These are phyloP conservation scores for Spathaspora arborariae DNA, from an alignment of 805 yeast species.

Conservation along the genomic window DNA sequence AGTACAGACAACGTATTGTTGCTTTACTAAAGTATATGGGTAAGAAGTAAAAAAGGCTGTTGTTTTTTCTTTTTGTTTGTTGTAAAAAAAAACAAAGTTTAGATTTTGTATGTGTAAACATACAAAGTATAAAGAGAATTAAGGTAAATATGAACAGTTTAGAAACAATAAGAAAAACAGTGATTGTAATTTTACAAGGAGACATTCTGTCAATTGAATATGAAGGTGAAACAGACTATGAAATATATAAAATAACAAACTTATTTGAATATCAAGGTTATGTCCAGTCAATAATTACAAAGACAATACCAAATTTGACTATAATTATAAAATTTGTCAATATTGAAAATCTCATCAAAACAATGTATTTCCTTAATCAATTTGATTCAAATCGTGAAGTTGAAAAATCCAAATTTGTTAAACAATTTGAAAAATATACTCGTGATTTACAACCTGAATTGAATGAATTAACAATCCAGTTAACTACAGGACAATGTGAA, in stretches of 20 bases:
- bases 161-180: not conserved
- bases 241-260: constrained; percentile 16
- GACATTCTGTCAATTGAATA: constrained; percentile 12
- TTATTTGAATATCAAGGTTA: constrained; percentile 2
- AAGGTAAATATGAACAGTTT: no score
- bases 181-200: constrained; percentile 3
- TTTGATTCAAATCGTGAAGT: not conserved
- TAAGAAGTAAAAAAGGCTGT: no score
- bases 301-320: not conserved
- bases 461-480: not conserved
- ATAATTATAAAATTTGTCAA: not conserved
- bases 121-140: no score
- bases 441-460: not conserved
- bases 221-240: constrained; percentile 5
- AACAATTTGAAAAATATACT: constrained; percentile 1
- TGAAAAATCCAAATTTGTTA: constrained; percentile 6
- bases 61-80: no score
- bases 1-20: not conserved
- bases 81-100: no score
- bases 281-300: not conserved
- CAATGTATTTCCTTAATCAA: constrained; percentile 1
- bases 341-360: not conserved
- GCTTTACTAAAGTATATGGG: no score
- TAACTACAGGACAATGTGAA: constrained; percentile 22
- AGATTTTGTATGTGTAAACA: no score